These are phyloP conservation scores for Arachis monticola DNA, from an alignment of 331 rosid species.

Conservation along the genomic window DNA sequence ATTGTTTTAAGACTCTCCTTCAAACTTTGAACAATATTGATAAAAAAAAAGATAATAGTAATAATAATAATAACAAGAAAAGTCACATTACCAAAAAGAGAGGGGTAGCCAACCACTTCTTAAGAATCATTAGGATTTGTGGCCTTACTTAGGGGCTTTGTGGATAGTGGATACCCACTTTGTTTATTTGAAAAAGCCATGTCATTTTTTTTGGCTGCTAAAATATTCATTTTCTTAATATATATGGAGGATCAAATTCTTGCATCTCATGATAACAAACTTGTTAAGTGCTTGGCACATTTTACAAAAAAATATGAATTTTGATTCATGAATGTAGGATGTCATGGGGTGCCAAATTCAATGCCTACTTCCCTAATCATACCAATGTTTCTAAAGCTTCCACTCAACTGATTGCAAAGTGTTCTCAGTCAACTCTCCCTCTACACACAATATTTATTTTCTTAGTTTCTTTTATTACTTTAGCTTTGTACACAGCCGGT, in stretches of 20 bases:
- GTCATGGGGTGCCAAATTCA: conserved; percentile 20
- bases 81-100: conserved; percentile 3
- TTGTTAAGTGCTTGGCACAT: conserved; percentile 34
- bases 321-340: conserved; percentile 15
- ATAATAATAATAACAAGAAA: neutral
- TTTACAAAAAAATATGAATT: conserved; percentile 28
- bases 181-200: conserved; percentile 17
- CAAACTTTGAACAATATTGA: no score
- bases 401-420: conserved; percentile 23
- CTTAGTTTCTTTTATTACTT: conserved; percentile 4
- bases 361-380: conserved; percentile 27
- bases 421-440: conserved; percentile 35
- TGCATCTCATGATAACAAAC: conserved; percentile 36
- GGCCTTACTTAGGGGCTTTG: conserved; percentile 24
- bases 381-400: conserved; percentile 24
- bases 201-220: conserved; percentile 39
- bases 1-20: no score
- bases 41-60: no score
- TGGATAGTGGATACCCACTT: conserved; percentile 34
- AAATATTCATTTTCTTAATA: conserved; percentile 35
- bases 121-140: conserved; percentile 37
- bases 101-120: conserved; percentile 40
- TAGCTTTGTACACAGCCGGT: neutral
- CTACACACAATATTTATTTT: conserved; percentile 26
- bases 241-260: conserved; percentile 42